Conservation (phyloP, 1,284 basidiomycete species). For the Neonothopanus nambi region DNA sequence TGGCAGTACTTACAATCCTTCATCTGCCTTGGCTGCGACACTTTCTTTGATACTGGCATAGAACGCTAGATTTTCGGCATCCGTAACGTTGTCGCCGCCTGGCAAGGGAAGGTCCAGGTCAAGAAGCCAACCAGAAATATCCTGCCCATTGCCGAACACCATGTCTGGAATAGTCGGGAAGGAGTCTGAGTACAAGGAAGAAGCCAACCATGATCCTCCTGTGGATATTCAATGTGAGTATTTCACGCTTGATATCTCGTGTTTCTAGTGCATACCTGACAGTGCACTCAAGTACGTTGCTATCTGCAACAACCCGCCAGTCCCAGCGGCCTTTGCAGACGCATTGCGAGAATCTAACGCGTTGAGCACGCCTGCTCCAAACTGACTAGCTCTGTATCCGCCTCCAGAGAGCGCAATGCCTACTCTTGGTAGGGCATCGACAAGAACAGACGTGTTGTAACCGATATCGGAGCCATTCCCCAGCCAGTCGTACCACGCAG, state of each 20-base stretch:
- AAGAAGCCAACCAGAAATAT: slow-evolving; percentile 34
- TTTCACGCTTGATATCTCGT: background rate
- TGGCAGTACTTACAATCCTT: slow-evolving; percentile 3
- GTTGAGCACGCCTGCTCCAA: slow-evolving; percentile 50
- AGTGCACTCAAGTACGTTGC: slow-evolving; percentile 44
- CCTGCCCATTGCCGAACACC: slow-evolving; percentile 29
- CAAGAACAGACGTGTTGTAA: background rate
- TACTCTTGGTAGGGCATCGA: background rate
- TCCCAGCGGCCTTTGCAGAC: slow-evolving; percentile 39
- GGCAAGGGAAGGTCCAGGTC: slow-evolving; percentile 26
- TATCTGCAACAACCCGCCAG: slow-evolving; percentile 52
- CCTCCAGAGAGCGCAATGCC: slow-evolving; percentile 9
- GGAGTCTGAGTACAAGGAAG: slow-evolving; percentile 39
- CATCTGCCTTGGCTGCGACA: slow-evolving; percentile 30
- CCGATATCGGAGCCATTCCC: slow-evolving; percentile 6
- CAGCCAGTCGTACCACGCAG: slow-evolving; percentile 2
- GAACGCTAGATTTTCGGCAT: slow-evolving; percentile 22
- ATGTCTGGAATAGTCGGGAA: slow-evolving; percentile 40
- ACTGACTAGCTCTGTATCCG: slow-evolving; percentile 21
- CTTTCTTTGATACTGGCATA: slow-evolving; percentile 28
- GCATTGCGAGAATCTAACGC: slow-evolving; percentile 50
- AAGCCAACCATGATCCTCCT: slow-evolving; percentile 41
- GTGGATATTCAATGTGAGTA: background rate
- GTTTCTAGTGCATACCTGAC: slow-evolving; percentile 23
- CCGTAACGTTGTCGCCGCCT: slow-evolving; percentile 8